phyloP scores from a whole-genome alignment of 1,139 yeast species.

The Yamadazyma diddensiae region DNA sequence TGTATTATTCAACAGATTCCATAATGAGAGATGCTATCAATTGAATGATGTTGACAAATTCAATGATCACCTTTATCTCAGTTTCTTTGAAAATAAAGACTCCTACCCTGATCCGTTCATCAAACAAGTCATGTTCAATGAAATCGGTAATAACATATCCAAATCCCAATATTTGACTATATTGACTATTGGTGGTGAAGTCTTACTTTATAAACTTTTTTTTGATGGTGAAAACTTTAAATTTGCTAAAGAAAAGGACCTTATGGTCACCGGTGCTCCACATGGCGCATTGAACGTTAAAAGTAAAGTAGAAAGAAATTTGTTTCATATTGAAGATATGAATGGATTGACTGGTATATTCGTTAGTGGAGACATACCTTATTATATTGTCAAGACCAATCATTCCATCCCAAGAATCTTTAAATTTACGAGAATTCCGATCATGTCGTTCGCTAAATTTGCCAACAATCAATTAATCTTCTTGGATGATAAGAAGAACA shows the following conservation, averaged over 20 bases:
- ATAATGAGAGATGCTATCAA: conserved; percentile 65
- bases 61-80: conserved; percentile 50
- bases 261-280: conserved; percentile 67
- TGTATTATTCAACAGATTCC: conserved; percentile 61
- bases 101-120: conserved; percentile 73
- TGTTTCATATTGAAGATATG: conserved; percentile 58
- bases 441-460: conserved; percentile 60
- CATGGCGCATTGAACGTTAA: conserved; percentile 70
- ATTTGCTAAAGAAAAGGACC: conserved; percentile 48
- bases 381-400: conserved; percentile 60
- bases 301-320: conserved; percentile 64
- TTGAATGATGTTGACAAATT: conserved; percentile 58
- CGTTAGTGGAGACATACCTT: conserved; percentile 76
- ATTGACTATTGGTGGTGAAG: conserved; percentile 78
- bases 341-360: conserved; percentile 62
- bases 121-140: conserved; percentile 65
- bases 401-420: conserved; percentile 67
- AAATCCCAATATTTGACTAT: conserved; percentile 61
- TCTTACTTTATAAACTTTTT: conserved; percentile 61
- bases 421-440: conserved; percentile 62
- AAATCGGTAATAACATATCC: conserved; percentile 58
- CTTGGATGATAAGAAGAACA: conserved; percentile 68
- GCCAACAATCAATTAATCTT: conserved; percentile 62
- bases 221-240: conserved; percentile 50
- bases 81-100: conserved; percentile 56